Evolutionary conservation across 1,284 basidiomycete genomes (phyloP).

Genomic region (Apiotrichum sp.): DNA sequence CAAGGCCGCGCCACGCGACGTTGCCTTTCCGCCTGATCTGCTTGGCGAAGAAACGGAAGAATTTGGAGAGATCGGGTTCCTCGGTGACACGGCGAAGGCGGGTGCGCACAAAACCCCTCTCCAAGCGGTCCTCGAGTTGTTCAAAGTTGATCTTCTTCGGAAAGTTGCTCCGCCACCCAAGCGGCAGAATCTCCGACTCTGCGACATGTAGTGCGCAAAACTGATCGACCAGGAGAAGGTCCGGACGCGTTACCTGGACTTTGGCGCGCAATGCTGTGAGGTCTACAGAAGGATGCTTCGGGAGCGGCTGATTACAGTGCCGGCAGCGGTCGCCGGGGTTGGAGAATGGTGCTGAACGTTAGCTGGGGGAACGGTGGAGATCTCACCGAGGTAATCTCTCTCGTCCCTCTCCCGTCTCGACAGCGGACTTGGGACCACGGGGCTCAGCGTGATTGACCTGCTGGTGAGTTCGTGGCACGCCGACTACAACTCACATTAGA

Average conservation of each 20-base stretch:
- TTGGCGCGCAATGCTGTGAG: slow-evolving; percentile 4
- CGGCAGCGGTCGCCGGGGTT: not conserved
- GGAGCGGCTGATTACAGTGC: not conserved
- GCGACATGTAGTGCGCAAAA: slow-evolving; percentile 37
- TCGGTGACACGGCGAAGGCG: slow-evolving; percentile 23
- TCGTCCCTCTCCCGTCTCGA: no score
- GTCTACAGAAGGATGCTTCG: not conserved
- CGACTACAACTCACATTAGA: no score
- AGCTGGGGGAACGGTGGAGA: no score
- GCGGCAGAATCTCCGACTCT: slow-evolving; percentile 32
- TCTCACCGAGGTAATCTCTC: no score
- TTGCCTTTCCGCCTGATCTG: not conserved
- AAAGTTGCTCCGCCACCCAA: slow-evolving; percentile 35
- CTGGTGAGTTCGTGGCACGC: no score
- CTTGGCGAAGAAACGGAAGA: slow-evolving; percentile 11
- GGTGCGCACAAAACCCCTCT: slow-evolving; percentile 19
- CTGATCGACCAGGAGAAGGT: not conserved
- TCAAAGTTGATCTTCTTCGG: slow-evolving; percentile 32
- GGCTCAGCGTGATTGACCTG: no score
- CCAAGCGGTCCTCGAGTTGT: slow-evolving; percentile 20
- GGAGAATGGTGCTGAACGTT: no score
- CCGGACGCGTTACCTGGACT: slow-evolving; percentile 2
- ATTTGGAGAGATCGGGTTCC: slow-evolving; percentile 18
- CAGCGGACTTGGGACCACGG: no score
- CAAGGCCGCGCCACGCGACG: not conserved